A percentile compares a stretch with the other conserved stretches of the same genome.
Conservation (phyloP, 805 yeast species). For the Wickerhamiella allomyrinae region DNA sequence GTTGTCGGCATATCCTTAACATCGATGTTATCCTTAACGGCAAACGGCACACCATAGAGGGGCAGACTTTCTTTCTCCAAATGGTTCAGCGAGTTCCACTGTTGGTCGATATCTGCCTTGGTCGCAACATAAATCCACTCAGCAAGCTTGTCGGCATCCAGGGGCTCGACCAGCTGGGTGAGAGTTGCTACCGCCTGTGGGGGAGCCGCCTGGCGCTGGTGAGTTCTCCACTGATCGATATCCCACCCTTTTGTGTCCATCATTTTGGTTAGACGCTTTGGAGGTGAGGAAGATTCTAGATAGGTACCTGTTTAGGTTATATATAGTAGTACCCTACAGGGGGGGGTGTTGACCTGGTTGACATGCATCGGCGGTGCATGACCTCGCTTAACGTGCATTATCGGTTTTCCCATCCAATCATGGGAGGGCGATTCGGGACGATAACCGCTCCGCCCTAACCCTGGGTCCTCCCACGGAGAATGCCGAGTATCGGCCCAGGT, state of each 20-base stretch:
- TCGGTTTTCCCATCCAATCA: background rate
- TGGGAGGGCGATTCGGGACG: background rate
- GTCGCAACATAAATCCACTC: slow-evolving; percentile 85
- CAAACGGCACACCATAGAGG: slow-evolving; percentile 88
- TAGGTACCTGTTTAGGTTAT: too few species aligned
- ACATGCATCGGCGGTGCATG: too few species aligned
- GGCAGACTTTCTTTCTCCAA: slow-evolving; percentile 27
- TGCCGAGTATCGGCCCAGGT: background rate
- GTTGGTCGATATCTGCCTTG: slow-evolving; percentile 48
- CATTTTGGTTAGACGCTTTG: too few species aligned
- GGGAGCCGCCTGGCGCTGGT: slow-evolving; percentile 49
- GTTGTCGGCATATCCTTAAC: slow-evolving; percentile 72
- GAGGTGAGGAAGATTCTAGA: too few species aligned
- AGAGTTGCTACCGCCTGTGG: slow-evolving; percentile 43
- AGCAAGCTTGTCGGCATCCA: slow-evolving; percentile 18
- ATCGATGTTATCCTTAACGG: slow-evolving; percentile 90
- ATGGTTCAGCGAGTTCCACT: slow-evolving; percentile 49
- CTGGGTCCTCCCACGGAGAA: background rate
- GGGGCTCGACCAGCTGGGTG: slow-evolving; percentile 23
- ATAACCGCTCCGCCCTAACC: background rate
- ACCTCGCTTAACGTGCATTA: background rate
- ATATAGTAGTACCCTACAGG: background rate
- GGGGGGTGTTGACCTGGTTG: too few species aligned
- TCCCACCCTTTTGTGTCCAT: slow-evolving; percentile 52
- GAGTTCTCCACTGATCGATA: slow-evolving; percentile 58